Conservation (phyloP, 805 yeast genomes). For the Tetrapisispora iriomotensis region DNA sequence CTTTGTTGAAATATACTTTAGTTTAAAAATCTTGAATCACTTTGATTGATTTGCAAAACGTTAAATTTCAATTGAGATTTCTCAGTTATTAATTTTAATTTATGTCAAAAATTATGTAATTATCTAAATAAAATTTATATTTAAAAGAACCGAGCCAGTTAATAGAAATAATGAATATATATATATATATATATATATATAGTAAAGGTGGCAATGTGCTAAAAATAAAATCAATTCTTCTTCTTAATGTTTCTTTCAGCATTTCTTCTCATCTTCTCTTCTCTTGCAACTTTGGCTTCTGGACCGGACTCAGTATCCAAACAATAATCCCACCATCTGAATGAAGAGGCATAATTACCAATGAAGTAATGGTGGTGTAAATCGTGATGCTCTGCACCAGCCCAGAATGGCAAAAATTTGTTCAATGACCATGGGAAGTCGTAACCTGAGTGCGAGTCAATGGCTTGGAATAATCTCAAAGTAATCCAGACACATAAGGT, state of each 20-base stretch:
- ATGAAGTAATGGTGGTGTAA: constrained; percentile 88
- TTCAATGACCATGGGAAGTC: constrained; percentile 92
- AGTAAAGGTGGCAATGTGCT: no score
- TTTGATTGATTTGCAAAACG: no score
- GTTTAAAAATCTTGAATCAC: no score
- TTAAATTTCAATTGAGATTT: no score
- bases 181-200: no score
- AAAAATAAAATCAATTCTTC: neutral
- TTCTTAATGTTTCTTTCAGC: constrained; percentile 36
- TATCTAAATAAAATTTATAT: no score
- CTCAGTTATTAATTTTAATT: no score
- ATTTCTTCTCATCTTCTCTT: constrained; percentile 40
- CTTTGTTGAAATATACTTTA: no score
- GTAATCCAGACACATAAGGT: constrained; percentile 79
- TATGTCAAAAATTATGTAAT: no score
- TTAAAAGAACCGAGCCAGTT: no score
- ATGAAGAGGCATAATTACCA: constrained; percentile 84
- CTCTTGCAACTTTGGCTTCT: constrained; percentile 60
- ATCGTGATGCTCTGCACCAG: constrained; percentile 95
- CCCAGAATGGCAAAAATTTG: constrained; percentile 86
- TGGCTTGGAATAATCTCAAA: constrained; percentile 81
- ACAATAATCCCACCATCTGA: constrained; percentile 85
- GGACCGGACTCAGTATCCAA: constrained; percentile 77
- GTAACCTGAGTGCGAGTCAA: constrained; percentile 91
- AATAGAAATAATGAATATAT: neutral